Base-by-base conservation (phyloP, 148 eudicot genomes). In the Polygonum aviculare region DNA sequence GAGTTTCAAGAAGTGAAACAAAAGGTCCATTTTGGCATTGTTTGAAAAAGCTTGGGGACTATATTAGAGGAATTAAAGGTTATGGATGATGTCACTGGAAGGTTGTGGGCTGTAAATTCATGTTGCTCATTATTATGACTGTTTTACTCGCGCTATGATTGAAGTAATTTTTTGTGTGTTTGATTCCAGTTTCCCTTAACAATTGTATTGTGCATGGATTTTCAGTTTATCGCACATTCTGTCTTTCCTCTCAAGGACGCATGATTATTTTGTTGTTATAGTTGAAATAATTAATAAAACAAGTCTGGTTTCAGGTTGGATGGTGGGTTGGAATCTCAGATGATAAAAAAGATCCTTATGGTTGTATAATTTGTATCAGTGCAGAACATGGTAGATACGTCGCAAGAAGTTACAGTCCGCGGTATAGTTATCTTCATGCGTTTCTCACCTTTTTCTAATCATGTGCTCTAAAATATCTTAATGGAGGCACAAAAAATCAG, bases 271-370 rank as follows among this genome's bases (percentile, higher is more conserved):
- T 44, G 2, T 62, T 38, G 45, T 15, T 57, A 4, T 60, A 12
- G 35, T 39, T 10, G 26, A 38, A 39, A 39, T 4, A 18, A 16
- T 39, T 12, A 73, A 62, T 45, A 75, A 36, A 14, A 57, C 51
- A 36, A 40, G 47, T 51, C 69, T 81, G 76, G 71, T 22, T 80
- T 78, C 84, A 96, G 99, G 90, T 96, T 72, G 99, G 99, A 82
- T 96, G 99, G 99, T 96, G 99, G 99, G 87, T 97, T 81, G 99
- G 99, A 78, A 81, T 88, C 80, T 87, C 98, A 74, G 89, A 88
- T 78, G 90, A 90, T 82, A 75, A 74, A 44, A 78, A 75, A 77
- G 93, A 91, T 85, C 98, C 91, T 51, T 85, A 93, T 83, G 99
- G 99, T 67, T 88, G 88, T 69, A 91, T 96, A 70, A 90, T 96